A percentile compares a stretch with the other conserved stretches of the same genome.
Evolutionary conservation across 116 monocot species (phyloP).

Genomic region (Iris pallida): DNA sequence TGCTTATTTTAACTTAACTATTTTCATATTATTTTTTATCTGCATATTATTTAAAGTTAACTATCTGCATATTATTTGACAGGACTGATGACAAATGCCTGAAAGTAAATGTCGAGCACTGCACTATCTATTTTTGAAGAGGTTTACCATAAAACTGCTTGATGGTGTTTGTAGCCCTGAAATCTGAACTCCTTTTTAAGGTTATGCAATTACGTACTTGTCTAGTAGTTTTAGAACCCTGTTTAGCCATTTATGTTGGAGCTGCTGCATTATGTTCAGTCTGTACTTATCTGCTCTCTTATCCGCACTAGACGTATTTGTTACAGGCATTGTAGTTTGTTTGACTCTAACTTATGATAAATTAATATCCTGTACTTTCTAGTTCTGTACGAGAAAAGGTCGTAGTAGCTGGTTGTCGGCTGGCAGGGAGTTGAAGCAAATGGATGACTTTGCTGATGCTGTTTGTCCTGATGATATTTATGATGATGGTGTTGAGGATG

Average conservation of each 20-base stretch:
- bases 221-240: neutral
- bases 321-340: neutral
- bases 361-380: constrained; percentile 27
- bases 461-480: constrained; percentile 5
- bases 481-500: constrained; percentile 11
- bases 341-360: constrained; percentile 13
- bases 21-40: neutral
- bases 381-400: constrained; percentile 35
- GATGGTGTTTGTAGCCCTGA: constrained; percentile 2
- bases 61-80: neutral
- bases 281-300: constrained; percentile 1
- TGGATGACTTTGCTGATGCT: constrained; percentile 26
- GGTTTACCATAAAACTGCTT: neutral
- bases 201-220: constrained; percentile 6
- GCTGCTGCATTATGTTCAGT: neutral
- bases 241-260: neutral
- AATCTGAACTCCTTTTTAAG: constrained; percentile 6
- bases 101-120: neutral
- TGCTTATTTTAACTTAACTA: too few relatives aligned
- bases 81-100: constrained; percentile 18
- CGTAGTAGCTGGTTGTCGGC: constrained; percentile 15
- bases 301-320: neutral
- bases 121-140: neutral
- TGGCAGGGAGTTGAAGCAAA: constrained; percentile 11
- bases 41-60: too few relatives aligned